A percentile compares a stretch with the other conserved stretches of the same genome.
Evolutionary conservation across 176 grass and related monocot genomes (phyloP).

Genomic region (Carex parvula): DNA sequence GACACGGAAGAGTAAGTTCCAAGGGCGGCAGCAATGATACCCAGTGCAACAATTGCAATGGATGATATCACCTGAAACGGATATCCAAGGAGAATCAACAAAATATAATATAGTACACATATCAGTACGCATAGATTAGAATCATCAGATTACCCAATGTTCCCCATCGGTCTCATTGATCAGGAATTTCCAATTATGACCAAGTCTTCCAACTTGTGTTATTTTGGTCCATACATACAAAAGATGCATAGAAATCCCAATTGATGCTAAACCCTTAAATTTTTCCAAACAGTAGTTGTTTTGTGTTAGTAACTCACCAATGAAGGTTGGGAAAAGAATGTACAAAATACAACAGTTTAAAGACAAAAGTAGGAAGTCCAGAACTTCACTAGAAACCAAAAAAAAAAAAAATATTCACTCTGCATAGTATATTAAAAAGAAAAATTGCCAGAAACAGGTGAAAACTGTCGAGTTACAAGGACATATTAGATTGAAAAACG

Average conservation of each 20-base stretch:
- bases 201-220: neutral
- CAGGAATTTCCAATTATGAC: neutral
- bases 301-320: too few relatives aligned
- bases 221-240: neutral
- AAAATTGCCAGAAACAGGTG: neutral
- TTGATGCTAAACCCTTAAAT: neutral
- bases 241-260: neutral
- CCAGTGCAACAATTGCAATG: constrained; percentile 42
- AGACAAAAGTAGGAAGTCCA: too few relatives aligned
- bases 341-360: too few relatives aligned
- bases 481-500: neutral
- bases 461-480: neutral
- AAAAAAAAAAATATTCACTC: too few relatives aligned
- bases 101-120: neutral
- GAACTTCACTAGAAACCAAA: too few relatives aligned
- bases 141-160: neutral
- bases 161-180: neutral
- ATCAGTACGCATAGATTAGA: neutral
- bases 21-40: constrained; percentile 35
- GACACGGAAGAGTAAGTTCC: constrained; percentile 71
- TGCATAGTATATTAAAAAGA: too few relatives aligned
- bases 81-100: neutral
- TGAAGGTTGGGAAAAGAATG: too few relatives aligned
- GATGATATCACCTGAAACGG: constrained; percentile 55
- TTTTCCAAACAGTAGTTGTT: too few relatives aligned